Conservation (phyloP, 164 flowering plant species). For the Magnolia changhungtana region DNA sequence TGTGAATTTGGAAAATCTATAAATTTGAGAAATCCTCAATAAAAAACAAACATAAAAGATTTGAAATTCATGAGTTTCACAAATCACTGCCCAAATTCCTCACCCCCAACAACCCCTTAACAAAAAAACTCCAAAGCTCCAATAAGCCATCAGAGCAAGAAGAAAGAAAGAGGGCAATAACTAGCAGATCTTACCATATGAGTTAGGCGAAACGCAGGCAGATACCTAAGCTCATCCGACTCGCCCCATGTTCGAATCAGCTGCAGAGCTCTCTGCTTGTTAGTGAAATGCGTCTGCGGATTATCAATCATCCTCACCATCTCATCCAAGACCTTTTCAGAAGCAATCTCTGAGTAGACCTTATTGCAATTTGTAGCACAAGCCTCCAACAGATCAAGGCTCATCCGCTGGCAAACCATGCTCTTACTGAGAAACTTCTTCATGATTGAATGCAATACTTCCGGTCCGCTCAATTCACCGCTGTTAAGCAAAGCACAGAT, state of each 20-base stretch:
- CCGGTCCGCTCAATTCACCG: conserved; percentile 63
- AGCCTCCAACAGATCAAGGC: conserved; percentile 73
- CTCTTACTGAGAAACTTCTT: conserved; percentile 52
- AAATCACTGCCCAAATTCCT: too few relatives aligned
- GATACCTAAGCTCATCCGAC: conserved; percentile 65
- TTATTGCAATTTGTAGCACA: conserved; percentile 83
- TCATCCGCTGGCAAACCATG: conserved; percentile 40
- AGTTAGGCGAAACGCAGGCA: conserved; percentile 80
- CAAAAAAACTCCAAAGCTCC: background rate
- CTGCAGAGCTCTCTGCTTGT: conserved; percentile 51
- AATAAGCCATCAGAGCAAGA: background rate
- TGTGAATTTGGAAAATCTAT: too few relatives aligned
- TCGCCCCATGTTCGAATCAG: conserved; percentile 83
- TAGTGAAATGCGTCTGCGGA: conserved; percentile 38
- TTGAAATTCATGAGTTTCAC: too few relatives aligned
- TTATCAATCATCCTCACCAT: conserved; percentile 79
- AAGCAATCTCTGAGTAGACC: conserved; percentile 81
- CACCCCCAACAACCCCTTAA: background rate
- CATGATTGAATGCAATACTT: conserved; percentile 73
- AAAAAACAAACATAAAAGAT: too few relatives aligned
- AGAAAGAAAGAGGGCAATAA: background rate
- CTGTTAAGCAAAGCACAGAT: conserved; percentile 65
- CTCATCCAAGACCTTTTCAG: conserved; percentile 89
- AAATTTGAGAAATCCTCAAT: too few relatives aligned
- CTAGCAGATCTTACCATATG: conserved; percentile 43